A percentile compares a stretch with the other conserved stretches of the same genome.
These are phyloP conservation scores for Fulvia fulva DNA, from an alignment of 2,329 filamentous ascomycete species.

Conservation along the genomic window DNA sequence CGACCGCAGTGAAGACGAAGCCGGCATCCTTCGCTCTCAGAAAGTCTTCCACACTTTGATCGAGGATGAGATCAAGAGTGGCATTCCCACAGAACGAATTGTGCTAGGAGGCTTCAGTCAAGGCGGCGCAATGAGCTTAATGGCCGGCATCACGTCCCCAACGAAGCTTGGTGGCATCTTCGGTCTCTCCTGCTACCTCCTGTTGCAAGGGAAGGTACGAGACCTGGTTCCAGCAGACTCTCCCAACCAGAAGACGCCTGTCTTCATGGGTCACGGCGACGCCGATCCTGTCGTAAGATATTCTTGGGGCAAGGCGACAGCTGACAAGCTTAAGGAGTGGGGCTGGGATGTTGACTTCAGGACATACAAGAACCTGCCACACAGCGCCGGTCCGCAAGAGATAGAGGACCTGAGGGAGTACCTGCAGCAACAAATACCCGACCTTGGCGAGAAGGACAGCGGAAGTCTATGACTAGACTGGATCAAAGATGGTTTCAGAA, in stretches of 20 bases:
- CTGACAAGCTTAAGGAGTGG: conserved; percentile 61
- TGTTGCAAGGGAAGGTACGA: conserved; percentile 63
- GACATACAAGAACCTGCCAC: conserved; percentile 70
- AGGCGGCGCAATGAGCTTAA: conserved; percentile 81
- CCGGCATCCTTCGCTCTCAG: conserved; percentile 68
- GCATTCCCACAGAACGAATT: conserved; percentile 78
- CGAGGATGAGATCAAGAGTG: conserved; percentile 71
- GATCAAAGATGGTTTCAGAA: conserved; percentile 10
- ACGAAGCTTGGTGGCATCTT: conserved; percentile 83
- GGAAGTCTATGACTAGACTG: conserved; percentile 26
- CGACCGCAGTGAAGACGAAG: conserved; percentile 58
- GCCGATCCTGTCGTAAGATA: conserved; percentile 68
- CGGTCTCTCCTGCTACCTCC: conserved; percentile 76
- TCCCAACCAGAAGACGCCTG: conserved; percentile 60
- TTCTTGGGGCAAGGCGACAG: conserved; percentile 64
- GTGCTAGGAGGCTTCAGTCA: conserved; percentile 82
- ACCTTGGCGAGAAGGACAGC: conserved; percentile 38
- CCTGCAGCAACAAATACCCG: conserved; percentile 51
- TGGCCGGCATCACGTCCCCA: conserved; percentile 70
- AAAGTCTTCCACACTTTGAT: conserved; percentile 77
- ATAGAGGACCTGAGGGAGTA: conserved; percentile 74
- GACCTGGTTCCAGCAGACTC: conserved; percentile 51
- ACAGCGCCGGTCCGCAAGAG: conserved; percentile 73
- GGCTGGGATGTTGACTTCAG: conserved; percentile 73
- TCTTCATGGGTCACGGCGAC: conserved; percentile 88